A percentile compares a stretch with the other conserved stretches of the same genome.
These are phyloP conservation scores for Ricinus communis DNA, from an alignment of 345 rosid species.

Conservation along the genomic window DNA sequence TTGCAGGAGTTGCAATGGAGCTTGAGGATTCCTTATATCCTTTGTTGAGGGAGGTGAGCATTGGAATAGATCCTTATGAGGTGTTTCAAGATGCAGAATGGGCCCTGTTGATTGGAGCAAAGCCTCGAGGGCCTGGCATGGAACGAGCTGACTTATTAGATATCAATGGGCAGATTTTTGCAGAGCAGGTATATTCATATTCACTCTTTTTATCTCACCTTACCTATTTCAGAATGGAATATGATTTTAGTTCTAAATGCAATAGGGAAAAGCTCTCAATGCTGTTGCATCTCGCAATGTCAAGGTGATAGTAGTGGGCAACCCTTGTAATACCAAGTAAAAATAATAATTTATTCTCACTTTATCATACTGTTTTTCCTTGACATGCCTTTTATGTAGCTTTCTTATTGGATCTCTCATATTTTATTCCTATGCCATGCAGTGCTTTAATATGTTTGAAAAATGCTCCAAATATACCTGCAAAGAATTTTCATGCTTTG, in stretches of 20 bases:
- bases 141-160: conserved; percentile 91
- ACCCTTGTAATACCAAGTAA: conserved; percentile 99
- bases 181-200: conserved; percentile 63
- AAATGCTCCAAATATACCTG: conserved; percentile 95
- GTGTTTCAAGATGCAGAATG: conserved; percentile 91
- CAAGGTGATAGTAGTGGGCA: conserved; percentile 94
- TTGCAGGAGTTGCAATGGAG: conserved; percentile 94
- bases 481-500: conserved; percentile 93
- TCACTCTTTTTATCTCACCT: neutral
- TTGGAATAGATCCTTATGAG: conserved; percentile 79
- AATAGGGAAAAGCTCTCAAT: conserved; percentile 87
- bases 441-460: conserved; percentile 93
- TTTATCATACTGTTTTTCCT: conserved; percentile 4
- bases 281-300: conserved; percentile 83
- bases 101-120: conserved; percentile 97
- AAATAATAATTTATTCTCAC: conserved; percentile 17
- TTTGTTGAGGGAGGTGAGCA: conserved; percentile 84
- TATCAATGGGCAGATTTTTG: conserved; percentile 87
- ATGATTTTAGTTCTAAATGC: conserved; percentile 12
- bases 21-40: conserved; percentile 97
- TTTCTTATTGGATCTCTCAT: neutral
- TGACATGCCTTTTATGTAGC: neutral
- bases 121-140: conserved; percentile 99
- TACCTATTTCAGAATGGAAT: neutral
- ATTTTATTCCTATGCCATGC: conserved; percentile 23